phyloP scores from a whole-genome alignment of 768 basidiomycete species.

The Tricholoma terreum region DNA sequence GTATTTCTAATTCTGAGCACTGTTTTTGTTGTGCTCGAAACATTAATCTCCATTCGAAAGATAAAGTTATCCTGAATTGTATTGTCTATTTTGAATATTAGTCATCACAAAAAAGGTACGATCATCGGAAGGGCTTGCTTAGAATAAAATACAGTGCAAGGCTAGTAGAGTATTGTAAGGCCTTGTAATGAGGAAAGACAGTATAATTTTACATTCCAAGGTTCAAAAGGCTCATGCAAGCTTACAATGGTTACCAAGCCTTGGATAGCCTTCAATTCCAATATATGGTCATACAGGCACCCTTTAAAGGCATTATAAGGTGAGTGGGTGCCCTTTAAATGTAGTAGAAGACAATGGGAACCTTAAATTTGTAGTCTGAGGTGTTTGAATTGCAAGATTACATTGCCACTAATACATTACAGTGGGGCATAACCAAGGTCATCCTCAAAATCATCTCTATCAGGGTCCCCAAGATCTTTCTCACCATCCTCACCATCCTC shows the following conservation, averaged over 20 bases:
- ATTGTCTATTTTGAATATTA: too few species aligned
- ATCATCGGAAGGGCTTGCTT: too few species aligned
- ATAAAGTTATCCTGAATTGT: too few species aligned
- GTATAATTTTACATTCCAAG: constrained; percentile 1
- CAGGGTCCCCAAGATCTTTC: neutral
- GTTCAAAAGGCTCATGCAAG: neutral
- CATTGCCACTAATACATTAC: neutral
- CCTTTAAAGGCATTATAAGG: neutral
- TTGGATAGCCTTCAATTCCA: too few species aligned
- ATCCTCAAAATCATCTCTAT: neutral
- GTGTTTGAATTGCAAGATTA: neutral
- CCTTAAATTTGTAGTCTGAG: neutral
- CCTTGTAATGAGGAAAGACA: too few species aligned
- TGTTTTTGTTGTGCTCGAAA: too few species aligned
- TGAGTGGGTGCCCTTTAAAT: neutral
- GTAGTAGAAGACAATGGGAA: neutral
- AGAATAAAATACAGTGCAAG: too few species aligned
- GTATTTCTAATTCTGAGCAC: too few species aligned
- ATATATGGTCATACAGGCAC: neutral
- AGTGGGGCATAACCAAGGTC: neutral
- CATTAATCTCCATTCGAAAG: too few species aligned
- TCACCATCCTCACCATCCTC: neutral
- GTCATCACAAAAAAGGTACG: too few species aligned
- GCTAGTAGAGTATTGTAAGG: too few species aligned
- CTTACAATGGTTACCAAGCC: too few species aligned